phyloP scores from a whole-genome alignment of 1,284 basidiomycete species.

The Malassezia brasiliensis region DNA sequence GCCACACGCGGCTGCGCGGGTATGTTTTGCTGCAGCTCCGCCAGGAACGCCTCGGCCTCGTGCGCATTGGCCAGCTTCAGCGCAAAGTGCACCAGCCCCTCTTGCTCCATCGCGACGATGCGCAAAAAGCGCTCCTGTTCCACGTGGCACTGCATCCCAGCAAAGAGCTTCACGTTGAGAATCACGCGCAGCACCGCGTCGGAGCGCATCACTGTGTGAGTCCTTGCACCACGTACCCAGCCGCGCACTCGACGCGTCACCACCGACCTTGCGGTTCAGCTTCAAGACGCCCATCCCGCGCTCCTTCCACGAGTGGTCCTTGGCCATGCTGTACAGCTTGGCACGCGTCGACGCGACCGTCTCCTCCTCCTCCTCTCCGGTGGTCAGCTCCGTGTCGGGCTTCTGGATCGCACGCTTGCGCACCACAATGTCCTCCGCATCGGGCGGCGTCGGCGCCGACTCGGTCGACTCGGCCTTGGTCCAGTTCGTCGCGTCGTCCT shows the following conservation, averaged over 20 bases:
- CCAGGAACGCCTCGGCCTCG: constrained; percentile 5
- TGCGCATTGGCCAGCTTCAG: constrained; percentile 26
- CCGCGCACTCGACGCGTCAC: constrained; percentile 60
- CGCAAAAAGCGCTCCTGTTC: constrained; percentile 55
- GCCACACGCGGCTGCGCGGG: background rate
- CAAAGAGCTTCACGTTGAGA: constrained; percentile 74
- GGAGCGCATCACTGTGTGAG: constrained; percentile 75
- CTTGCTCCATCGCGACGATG: constrained; percentile 40
- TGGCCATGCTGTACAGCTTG: constrained; percentile 64
- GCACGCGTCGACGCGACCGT: constrained; percentile 73
- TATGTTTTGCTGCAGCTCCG: constrained; percentile 5
- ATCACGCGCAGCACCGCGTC: constrained; percentile 78
- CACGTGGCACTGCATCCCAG: constrained; percentile 68
- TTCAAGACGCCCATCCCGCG: constrained; percentile 71
- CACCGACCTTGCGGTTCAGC: constrained; percentile 58
- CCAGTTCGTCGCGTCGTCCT: background rate
- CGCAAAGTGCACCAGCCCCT: constrained; percentile 35
- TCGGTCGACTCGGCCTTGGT: background rate
- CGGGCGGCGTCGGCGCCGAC: background rate
- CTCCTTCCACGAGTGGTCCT: constrained; percentile 69
- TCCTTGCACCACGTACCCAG: constrained; percentile 53
- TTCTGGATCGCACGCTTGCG: constrained; percentile 9
- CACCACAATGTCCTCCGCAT: constrained; percentile 11
- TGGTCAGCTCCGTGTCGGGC: constrained; percentile 52
- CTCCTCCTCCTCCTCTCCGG: constrained; percentile 84